Base-by-base conservation (phyloP, 495 filamentous ascomycete genomes). In the Astrocystis sublimbata region DNA sequence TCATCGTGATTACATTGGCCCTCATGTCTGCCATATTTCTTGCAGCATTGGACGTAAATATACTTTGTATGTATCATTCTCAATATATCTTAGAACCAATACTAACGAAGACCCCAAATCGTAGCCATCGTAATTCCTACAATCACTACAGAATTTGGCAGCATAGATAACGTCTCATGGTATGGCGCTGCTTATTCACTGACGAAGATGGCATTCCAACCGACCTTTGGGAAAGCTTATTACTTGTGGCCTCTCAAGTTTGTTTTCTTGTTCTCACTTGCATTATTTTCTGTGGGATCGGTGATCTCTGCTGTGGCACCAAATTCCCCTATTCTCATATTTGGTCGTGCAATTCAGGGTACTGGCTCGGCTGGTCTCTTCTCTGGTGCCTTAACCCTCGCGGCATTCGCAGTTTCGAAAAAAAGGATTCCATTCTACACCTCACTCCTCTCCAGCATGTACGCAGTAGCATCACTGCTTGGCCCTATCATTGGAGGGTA, bases 401-500 rank as follows among this genome's bases (percentile, higher is more conserved):
- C 83, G 19, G 68, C 74, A 6, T 69, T 63, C 2, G 71, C 63
- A 10, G 71, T 72, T 6, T 72, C 78, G 9, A n/a, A n/a, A n/a
- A n/a, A n/a, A n/a, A n/a, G n/a, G n/a, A n/a, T n/a, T n/a, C n/a
- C n/a, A n/a, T n/a, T n/a, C n/a, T n/a, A n/a, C n/a, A n/a, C n/a
- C n/a, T n/a, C n/a, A n/a, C n/a, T n/a, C n/a, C n/a, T n/a, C 52
- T 76, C 33, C 53, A 73, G 13, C 75, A 74, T 55, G 68, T 68
- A 21, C 72, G 77, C 50, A 30, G 61, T 24, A 47, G 69, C 4
- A 71, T 75, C 9, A 6, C 64, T 77, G 17, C 72, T 79, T 65
- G 84, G 84, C 1, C 84, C 84, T 4, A 42, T 85, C 6, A 45
- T 86, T 8, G 84, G 84, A 17, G 86, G 86, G 36, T 82, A 77